Base-by-base conservation (phyloP, 495 filamentous ascomycete genomes). In the Sporormia fimetaria region DNA sequence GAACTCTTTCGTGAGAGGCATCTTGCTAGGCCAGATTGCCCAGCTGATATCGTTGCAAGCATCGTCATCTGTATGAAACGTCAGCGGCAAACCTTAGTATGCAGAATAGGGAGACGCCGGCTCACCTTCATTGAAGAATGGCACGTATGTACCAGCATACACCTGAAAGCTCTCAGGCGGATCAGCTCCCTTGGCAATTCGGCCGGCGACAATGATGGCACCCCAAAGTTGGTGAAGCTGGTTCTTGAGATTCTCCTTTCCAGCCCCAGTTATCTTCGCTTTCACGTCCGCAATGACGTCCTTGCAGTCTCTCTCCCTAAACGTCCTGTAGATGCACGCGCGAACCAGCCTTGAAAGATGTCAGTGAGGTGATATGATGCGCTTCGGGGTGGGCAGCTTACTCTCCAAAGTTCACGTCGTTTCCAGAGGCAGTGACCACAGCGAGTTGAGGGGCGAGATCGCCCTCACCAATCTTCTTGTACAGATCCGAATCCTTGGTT, bases 91-190 rank as follows among this genome's bases (percentile, higher is more conserved):
- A 33, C 6, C 16, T 33, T 8, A 10, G n/a, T 23, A 12, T 18
- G 17, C 33, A 33, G 4, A 7, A 10, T 20, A 12, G 6, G 18
- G 5, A 21, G 14, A 10, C 21, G 28, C n/a, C 12, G 29, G 25
- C n/a, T 21, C 23, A 29, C 29, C 37, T 27, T 41, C 24, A 21
- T 41, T 41, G 15, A 14, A 41, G n/a, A 41, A 32, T 9, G 12
- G 12, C 9, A 41, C 17, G 29, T 41, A 41, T 21, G 15, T 21
- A 9, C 24, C 37, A 8, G 10, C 8, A 21, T 41, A 41, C 10
- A 41, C 26, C 20, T 41, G 37, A 21, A 32, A 41, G 18, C 11
- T 12, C 15, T 41, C 25, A 10, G 37, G 25, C 8, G 37, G 37
- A 15, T 32, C 11, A 24, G 37, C n/a, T 7, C 37, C 37, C 29